Base-by-base conservation (phyloP, 352 stramenopile genomes). In the Phytophthora sp. region DNA sequence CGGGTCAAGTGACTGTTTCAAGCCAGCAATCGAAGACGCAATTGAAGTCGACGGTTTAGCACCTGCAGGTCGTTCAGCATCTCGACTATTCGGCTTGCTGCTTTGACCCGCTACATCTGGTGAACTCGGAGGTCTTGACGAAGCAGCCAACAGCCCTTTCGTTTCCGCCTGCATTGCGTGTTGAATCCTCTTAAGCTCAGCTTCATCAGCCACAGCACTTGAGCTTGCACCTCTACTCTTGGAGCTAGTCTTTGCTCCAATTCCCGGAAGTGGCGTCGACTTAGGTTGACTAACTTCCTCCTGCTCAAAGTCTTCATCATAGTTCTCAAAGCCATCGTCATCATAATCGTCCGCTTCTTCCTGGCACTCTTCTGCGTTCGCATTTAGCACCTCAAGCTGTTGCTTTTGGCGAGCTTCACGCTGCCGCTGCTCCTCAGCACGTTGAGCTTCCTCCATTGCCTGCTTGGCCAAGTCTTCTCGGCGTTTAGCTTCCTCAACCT, bases 1-100 rank as follows among this genome's bases (percentile, higher is more conserved):
- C 32, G 84, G 84, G 54, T 92, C 79, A 5, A 92, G 61, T 12
- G 81, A 75, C 49, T 91, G 81, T 48, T 91, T 92, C 12, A 92
- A 69, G 4, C 78, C 81, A 20, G 79, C 84, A 54, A 92, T 89
- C n/a, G 84, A 91, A 6, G 79, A 85, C 1, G 80, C 57, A 27
- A 87, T 85, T 1, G 75, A 74, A 20, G 56, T 73, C 13, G 60
- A 69, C 8, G 60, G 35, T 11, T 43, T 42, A 30, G 34, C 8
- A 49, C 8, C 21, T 17, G 9, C n/a, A 7, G 55, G 23, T 18
- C 26, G 37, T 24, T 69, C 55, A 9, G 66, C 60, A 3, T 30
- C 41, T 26, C 30, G 52, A 28, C 42, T 69, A 18, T 5, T 54
- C 0, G 34, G 41, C 10, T 53, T 57, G 38, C 28, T 64, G 21